phyloP scores from a whole-genome alignment of 2,329 filamentous ascomycete genomes.

The Pezicula carpinea region DNA sequence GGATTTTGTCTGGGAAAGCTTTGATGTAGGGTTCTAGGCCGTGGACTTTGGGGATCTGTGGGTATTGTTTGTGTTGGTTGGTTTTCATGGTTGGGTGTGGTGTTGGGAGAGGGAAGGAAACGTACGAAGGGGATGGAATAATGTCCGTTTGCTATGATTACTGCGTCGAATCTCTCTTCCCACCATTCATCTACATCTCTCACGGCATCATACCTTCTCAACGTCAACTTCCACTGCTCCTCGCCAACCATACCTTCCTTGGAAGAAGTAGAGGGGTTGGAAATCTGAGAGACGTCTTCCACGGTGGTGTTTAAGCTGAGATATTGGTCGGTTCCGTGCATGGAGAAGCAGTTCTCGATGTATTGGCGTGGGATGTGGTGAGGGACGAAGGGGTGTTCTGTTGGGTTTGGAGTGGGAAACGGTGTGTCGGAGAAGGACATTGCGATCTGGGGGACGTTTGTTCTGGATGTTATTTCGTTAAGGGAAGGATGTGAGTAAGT shows the following conservation, averaged over 20 bases:
- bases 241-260: conserved; percentile 1
- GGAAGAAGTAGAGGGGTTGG: background rate
- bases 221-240: conserved; percentile 41
- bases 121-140: conserved; percentile 62
- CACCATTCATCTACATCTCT: conserved; percentile 47
- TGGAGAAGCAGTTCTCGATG: conserved; percentile 50
- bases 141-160: conserved; percentile 71
- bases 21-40: conserved; percentile 54
- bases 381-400: conserved; percentile 52
- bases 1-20: conserved; percentile 53
- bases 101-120: background rate
- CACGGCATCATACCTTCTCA: conserved; percentile 40
- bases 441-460: conserved; percentile 51
- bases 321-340: conserved; percentile 40
- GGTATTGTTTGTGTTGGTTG: too few relatives aligned
- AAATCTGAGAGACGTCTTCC: conserved; percentile 39
- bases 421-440: conserved; percentile 50
- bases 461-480: conserved; percentile 31
- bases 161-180: conserved; percentile 58
- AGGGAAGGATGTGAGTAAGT: background rate
- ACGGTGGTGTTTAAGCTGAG: conserved; percentile 48
- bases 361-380: conserved; percentile 52
- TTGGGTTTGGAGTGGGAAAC: conserved; percentile 28
- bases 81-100: background rate
- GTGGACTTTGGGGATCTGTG: conserved; percentile 50